phyloP scores from a whole-genome alignment of 306 rosid genomes.

The Mucuna pruriens region DNA sequence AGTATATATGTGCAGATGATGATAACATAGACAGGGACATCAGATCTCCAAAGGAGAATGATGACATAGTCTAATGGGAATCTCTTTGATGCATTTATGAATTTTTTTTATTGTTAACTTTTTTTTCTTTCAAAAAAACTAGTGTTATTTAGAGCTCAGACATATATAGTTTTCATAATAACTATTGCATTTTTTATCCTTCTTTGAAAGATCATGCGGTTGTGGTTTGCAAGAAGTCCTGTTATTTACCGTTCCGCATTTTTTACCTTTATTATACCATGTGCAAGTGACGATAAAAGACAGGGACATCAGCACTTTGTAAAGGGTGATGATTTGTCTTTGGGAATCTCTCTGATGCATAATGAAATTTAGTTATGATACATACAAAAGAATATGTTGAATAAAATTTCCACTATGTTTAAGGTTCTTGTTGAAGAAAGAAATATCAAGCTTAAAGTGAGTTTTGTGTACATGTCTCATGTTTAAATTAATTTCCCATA shows the following conservation, averaged over 20 bases:
- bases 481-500: no score
- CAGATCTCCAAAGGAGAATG: conserved; percentile 53
- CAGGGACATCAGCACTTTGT: conserved; percentile 69
- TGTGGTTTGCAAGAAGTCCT: background rate
- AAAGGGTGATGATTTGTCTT: conserved; percentile 60
- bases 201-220: background rate
- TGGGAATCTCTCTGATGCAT: conserved; percentile 82
- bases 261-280: background rate
- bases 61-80: conserved; percentile 59
- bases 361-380: background rate
- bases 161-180: background rate
- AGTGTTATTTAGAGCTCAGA: background rate
- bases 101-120: background rate
- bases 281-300: conserved; percentile 64
- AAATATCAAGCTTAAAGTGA: no score
- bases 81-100: conserved; percentile 52
- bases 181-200: background rate
- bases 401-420: background rate
- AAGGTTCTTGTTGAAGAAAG: background rate
- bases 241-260: background rate
- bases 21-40: conserved; percentile 70
- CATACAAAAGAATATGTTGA: background rate
- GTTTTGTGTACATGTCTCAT: no score
- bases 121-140: no score
- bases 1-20: conserved; percentile 40